Percentiles rank a stretch among this genome's conserved stretches.
phyloP scores from a whole-genome alignment of 352 stramenopile species.

The Phytophthora ohioensis region DNA sequence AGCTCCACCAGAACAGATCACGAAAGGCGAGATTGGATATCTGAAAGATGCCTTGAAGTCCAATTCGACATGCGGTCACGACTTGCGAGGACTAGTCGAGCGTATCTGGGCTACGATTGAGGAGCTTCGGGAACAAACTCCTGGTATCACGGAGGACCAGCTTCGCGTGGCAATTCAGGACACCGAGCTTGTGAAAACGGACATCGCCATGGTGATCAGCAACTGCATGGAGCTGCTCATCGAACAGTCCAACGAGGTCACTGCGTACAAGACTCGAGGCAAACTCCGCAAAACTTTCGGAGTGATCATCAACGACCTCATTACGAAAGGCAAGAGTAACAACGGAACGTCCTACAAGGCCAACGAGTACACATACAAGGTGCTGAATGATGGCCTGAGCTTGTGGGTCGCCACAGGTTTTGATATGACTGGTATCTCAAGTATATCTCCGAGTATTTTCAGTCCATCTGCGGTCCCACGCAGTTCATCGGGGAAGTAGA shows the following conservation, averaged over 20 bases:
- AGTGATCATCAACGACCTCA: slow-evolving; percentile 34
- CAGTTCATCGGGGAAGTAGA: slow-evolving; percentile 19
- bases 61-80: slow-evolving; percentile 38
- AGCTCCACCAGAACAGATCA: slow-evolving; percentile 20
- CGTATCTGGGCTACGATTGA: slow-evolving; percentile 26
- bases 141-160: slow-evolving; percentile 30
- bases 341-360: slow-evolving; percentile 29
- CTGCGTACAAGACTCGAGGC: slow-evolving; percentile 32
- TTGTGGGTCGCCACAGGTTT: slow-evolving; percentile 27
- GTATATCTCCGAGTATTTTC: slow-evolving; percentile 37
- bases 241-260: slow-evolving; percentile 24
- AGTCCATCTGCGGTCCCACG: slow-evolving; percentile 46
- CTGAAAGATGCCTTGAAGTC: slow-evolving; percentile 34
- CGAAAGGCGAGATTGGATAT: slow-evolving; percentile 30
- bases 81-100: slow-evolving; percentile 32
- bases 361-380: slow-evolving; percentile 18
- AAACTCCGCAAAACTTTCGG: slow-evolving; percentile 35
- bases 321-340: slow-evolving; percentile 29
- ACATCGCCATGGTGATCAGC: slow-evolving; percentile 39
- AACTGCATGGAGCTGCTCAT: slow-evolving; percentile 42
- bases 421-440: slow-evolving; percentile 35
- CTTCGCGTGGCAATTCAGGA: slow-evolving; percentile 40
- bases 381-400: slow-evolving; percentile 20
- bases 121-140: slow-evolving; percentile 25
- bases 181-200: slow-evolving; percentile 40